phyloP scores from a whole-genome alignment of 495 filamentous ascomycete genomes.

The Annulohypoxylon maeteangense region DNA sequence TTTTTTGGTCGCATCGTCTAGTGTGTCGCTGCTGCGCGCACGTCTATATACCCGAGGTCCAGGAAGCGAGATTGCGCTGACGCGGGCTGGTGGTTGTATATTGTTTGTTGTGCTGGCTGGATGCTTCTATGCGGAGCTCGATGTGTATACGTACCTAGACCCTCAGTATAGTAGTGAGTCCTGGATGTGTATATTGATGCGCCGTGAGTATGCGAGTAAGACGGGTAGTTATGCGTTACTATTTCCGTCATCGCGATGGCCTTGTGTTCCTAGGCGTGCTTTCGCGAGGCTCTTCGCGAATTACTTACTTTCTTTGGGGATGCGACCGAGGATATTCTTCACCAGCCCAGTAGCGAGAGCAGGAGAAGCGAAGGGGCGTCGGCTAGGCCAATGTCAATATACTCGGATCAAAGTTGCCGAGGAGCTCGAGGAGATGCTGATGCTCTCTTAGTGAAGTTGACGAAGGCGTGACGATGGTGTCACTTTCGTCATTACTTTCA shows the following conservation, averaged over 20 bases:
- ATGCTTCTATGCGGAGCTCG: background rate
- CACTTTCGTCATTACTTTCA: background rate
- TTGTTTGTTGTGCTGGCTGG: background rate
- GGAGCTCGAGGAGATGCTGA: background rate
- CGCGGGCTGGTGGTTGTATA: conserved; percentile 2
- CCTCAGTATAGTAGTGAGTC: background rate
- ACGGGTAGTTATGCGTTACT: background rate
- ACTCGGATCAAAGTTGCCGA: background rate
- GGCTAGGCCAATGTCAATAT: conserved; percentile 6
- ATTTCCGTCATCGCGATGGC: conserved; percentile 12
- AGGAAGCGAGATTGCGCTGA: conserved; percentile 32
- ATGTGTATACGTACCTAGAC: background rate
- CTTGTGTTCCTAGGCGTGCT: conserved; percentile 2
- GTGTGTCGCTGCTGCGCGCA: background rate
- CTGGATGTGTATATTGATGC: background rate
- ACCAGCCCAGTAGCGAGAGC: background rate
- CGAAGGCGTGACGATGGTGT: background rate
- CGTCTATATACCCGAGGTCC: background rate
- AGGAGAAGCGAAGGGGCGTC: background rate
- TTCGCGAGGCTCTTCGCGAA: conserved; percentile 4
- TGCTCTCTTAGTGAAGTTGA: background rate
- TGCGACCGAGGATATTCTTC: background rate
- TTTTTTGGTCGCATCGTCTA: background rate
- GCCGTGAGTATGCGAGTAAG: background rate
- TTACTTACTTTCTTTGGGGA: conserved; percentile 23